Conservation (phyloP, 192 early-diverging fungal genomes). For the Entomortierella chlamydospora region DNA sequence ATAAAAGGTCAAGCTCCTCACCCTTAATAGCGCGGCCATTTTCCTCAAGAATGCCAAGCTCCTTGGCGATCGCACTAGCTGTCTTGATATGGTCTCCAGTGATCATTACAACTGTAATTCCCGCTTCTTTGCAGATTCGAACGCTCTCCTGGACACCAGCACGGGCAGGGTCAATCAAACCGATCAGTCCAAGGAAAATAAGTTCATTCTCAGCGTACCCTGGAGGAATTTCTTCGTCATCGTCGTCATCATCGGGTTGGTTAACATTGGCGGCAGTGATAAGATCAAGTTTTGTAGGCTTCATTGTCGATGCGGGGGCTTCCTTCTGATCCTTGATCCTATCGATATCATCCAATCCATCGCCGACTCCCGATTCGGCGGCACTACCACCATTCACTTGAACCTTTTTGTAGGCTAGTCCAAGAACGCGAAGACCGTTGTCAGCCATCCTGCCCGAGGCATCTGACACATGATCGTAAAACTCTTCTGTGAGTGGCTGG, state of each 20-base stretch:
- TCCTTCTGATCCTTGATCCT: conserved; percentile 65
- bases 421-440: conserved; percentile 89
- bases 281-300: conserved; percentile 30
- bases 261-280: conserved; percentile 55
- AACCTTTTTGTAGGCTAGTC: conserved; percentile 80
- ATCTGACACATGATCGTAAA: conserved; percentile 65
- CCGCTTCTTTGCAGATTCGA: conserved; percentile 83
- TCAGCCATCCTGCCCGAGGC: conserved; percentile 52
- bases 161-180: conserved; percentile 92
- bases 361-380: neutral
- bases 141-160: conserved; percentile 84
- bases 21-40: conserved; percentile 84
- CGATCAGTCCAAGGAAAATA: conserved; percentile 89
- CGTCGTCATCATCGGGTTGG: conserved; percentile 41
- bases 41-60: conserved; percentile 76
- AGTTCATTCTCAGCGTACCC: conserved; percentile 73
- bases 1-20: conserved; percentile 88
- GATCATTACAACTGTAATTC: conserved; percentile 96
- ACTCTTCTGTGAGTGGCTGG: conserved; percentile 60
- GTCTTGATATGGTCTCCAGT: conserved; percentile 96
- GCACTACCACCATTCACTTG: conserved; percentile 26
- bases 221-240: conserved; percentile 53
- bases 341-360: conserved; percentile 54
- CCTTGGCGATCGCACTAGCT: conserved; percentile 90
- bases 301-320: conserved; percentile 34